Evolutionary conservation across 768 basidiomycete species (phyloP), one percentile per base, ranked within the genome.

Genomic region (Cystofilobasidium macerans): DNA sequence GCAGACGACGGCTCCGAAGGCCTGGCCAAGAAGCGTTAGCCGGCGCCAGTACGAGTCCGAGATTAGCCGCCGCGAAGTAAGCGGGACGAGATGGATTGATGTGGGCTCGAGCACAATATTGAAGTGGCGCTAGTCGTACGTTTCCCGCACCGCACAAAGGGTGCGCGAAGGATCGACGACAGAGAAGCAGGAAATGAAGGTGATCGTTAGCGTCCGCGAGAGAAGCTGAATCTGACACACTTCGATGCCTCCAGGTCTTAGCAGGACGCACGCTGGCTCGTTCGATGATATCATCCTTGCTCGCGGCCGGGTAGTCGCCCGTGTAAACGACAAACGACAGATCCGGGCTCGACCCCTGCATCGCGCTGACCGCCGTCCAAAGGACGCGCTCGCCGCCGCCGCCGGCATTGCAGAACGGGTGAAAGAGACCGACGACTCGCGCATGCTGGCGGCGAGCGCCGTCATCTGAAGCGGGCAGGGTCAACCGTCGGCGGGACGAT

Each of bases 381-480:
- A 99, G 78, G 1, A 99, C 95, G 1, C 92, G 84, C 76, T 98
- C 94, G 0, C 95, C 94, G 32, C 94, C 95, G 14, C 94, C 94
- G 0, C 94, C 93, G 42, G 93, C 92, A 80, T 98, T 95, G 73
- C 94, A 98, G 74, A 93, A 98, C 0, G 93, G 93, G 78, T 98
- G 93, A 74, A 95, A 94, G 78, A 93, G 87, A 0, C 87, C 92
- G 2, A 92, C 78, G 24, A 92, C 76, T 35, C 28, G 32, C 0
- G 48, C 35, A 11, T 48, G 61, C 24, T 24, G 61, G 11, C 36
- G 8, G 4, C 14, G 14, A 20, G 22, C 14, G 45, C 5, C 45
- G 22, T 24, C 45, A 13, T 22, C 45, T 20, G 22, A 22, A 35
- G 30, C 43, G 61, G 38, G 45, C 22, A 47, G 45, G 22, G 20